Conservation (phyloP, 495 filamentous ascomycete genomes). For the Lophiotrema nucula region DNA sequence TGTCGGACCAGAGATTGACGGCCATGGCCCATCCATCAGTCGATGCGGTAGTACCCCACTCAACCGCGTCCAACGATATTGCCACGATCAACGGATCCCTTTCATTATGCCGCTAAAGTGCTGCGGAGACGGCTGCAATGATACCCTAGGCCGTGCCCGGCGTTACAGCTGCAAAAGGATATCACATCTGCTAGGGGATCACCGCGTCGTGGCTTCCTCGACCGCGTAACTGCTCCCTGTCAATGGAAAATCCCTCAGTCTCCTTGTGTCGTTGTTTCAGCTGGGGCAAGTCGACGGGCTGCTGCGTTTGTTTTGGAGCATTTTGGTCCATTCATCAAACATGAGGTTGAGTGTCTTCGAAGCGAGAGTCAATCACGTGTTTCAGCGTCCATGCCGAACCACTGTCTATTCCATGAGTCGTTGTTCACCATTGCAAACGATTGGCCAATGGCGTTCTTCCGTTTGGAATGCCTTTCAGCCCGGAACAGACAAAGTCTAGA, state of each 20-base stretch:
- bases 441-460: conserved; percentile 28
- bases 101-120: conserved; percentile 34
- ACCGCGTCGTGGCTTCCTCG: conserved; percentile 35
- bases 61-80: conserved; percentile 34
- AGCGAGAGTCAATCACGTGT: conserved; percentile 33
- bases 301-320: conserved; percentile 28
- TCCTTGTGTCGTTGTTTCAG: conserved; percentile 33
- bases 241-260: conserved; percentile 33
- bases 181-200: conserved; percentile 37
- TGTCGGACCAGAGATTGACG: conserved; percentile 28
- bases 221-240: conserved; percentile 34
- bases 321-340: conserved; percentile 22
- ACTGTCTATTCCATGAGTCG: conserved; percentile 22
- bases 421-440: conserved; percentile 27
- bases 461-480: conserved; percentile 22
- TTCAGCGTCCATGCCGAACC: conserved; percentile 21
- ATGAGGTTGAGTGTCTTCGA: conserved; percentile 31
- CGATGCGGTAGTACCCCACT: conserved; percentile 36
- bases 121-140: conserved; percentile 33
- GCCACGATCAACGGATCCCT: conserved; percentile 35
- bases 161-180: conserved; percentile 32
- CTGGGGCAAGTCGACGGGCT: conserved; percentile 11
- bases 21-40: conserved; percentile 30
- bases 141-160: conserved; percentile 36
- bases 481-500: conserved; percentile 23